Evolutionary conservation across 176 grass and related monocot genomes (phyloP), one percentile per base, ranked within the genome.

Genomic region (Aegilops longissima): DNA sequence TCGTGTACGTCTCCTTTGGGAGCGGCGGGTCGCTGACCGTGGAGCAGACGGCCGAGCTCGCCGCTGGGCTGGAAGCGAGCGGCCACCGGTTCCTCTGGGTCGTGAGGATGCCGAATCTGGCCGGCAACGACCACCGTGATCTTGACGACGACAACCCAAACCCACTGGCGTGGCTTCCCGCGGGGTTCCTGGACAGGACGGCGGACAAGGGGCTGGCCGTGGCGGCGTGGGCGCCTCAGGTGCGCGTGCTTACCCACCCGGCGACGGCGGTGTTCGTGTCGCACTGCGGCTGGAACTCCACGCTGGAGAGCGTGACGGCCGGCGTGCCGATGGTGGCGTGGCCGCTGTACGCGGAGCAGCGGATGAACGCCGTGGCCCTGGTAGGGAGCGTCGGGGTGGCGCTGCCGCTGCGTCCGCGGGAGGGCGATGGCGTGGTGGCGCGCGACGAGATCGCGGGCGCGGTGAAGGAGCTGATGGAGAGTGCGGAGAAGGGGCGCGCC

Each of bases 231-330:
- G 93, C 77, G 31, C 91, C 95, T 31, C 95, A 97, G 89, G 80
- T 90, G 33, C 80, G 81, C 49, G 87, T 98, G 21, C 91, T 98
- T 1, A n/a, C 56, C 1, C 90, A 97, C 83, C 61, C 70, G 56
- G 85, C 90, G 9, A 89, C 67, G 4, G 91, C 86, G 17, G 90
- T 31, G 1, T 98, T 98, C 81, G 25, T 95, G 74, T 91, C 93
- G 69, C 95, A 98, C 88, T 95, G 95, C 68, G 95, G 95, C 1
- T 95, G 93, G 95, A 98, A 95, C 91, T 98, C 95, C 3, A 88
- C 83, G 30, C 87, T 92, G 13, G 95, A 98, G 91, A 93, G 83
- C 27, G 71, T 84, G 39, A 59, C 52, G 1, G 8, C 71, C 30
- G 95, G 90, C 36, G 95, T 97, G 76, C 91, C 91, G 1, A 87